Evolutionary conservation across 176 grass and related monocot species (phyloP), one percentile per base, ranked within the genome.

Genomic region (Olyra latifolia): DNA sequence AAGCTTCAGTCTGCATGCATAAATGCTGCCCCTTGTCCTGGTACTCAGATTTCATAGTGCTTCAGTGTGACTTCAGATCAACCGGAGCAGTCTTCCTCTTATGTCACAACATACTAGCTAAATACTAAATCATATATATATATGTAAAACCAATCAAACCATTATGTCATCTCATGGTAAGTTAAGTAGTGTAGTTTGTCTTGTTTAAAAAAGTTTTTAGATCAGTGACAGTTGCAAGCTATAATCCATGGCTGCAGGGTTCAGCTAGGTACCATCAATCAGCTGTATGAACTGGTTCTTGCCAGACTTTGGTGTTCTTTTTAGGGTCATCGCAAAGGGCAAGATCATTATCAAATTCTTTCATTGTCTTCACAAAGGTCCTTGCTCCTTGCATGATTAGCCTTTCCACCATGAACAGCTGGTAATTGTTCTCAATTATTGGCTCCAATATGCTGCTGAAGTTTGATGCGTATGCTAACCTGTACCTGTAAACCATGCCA

Each of bases 321-420:
- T 98, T 95, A 19, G 90, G 77, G 27, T 94, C 95, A 24, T 98
- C 92, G 13, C 90, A 91, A 22, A 98, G 92, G 62, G 79, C 85
- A 80, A 94, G 92, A 85, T 98, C 96, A n/a, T 63, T 85, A 35
- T 88, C 81, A 7, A 91, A 85, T 84, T 98, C 96, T 79, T 95
- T 93, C 76, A 95, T 91, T 27, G 96, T 98, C 85, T 98, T 98
- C 66, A 95, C 91, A 69, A 93, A 91, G 3, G 66, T 93, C 85
- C 52, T 98, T 57, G 90, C 90, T 22, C 90, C 92, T 86, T 85
- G 86, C 85, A 94, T 89, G n/a, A 98, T 71, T 81, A 98, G 74
- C 78, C 92, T 98, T 84, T 98, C 95, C 10, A 98, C 75, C 78
- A 98, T 98, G 69, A 98, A 98, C 64, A 95, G 79, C 66, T 93